Base-by-base conservation (phyloP, 164 flowering plant genomes). In the Dillenia turbinata region DNA sequence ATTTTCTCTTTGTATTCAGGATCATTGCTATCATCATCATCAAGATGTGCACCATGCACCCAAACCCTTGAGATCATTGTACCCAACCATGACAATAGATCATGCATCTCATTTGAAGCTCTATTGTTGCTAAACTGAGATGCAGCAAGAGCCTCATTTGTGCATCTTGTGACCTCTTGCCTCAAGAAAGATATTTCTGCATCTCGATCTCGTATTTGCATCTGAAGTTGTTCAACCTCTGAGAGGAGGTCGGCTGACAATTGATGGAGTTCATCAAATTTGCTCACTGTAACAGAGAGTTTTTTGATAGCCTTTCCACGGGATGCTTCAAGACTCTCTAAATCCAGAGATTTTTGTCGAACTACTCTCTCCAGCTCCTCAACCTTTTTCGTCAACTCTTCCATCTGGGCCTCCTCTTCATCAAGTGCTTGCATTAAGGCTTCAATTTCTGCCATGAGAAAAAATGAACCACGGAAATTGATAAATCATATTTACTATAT, bases 341-440 rank as follows among this genome's bases (percentile, higher is more conserved):
- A 50, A 40, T 80, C 90, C 47, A 73, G 47, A 66, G 83, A 77
- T 78, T 88, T 95, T 66, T 83, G 80, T 22, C 75, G 79, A 76
- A 87, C 46, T 52, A 59, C 66, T 53, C 73, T 78, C 73, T 88
- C 97, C 68, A 92, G 68, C 48, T 80, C 87, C 43, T 58, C 75
- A 60, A 78, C 66, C 78, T 69, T 88, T 63, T 61, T 79, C 22
- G 57, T 75, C 73, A 85, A 64, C 51, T 71, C 83, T 69, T 86
- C 96, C 90, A 95, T 85, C 77, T 95, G 90, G 9, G 74, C 62
- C 79, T 95, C 99, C 72, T 92, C 96, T 74, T 88, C 97, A 60
- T 95, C 99, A 68, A 95, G 92, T 19, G 97, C 99, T 79, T 92
- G 97, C 94, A 90, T 83, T 58, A 95, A 71, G 24, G 84, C 80